Evolutionary conservation across 2,329 filamentous ascomycete genomes (phyloP).

Genomic region (Zymoseptoria ardabiliae): DNA sequence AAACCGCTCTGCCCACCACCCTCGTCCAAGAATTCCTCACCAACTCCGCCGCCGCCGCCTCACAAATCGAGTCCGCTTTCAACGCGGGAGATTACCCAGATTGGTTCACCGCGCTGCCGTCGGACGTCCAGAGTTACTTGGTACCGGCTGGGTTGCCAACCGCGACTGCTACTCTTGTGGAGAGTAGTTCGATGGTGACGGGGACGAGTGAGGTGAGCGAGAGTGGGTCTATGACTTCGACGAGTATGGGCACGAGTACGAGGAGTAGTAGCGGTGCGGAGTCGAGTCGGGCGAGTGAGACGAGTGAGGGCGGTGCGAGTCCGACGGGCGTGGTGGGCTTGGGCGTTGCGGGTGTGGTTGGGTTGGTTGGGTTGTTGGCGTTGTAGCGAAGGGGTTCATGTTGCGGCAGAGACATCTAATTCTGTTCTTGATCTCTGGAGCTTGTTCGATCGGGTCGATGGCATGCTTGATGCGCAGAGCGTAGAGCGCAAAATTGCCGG

Average conservation of each 20-base stretch:
- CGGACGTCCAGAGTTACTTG: slow-evolving; percentile 39
- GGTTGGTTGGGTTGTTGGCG: slow-evolving; percentile 7
- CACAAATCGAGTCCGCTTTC: slow-evolving; percentile 38
- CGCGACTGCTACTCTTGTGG: slow-evolving; percentile 14
- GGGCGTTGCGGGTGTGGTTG: slow-evolving; percentile 3
- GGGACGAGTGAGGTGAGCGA: background rate
- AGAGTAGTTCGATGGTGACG: background rate
- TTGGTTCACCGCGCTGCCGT: slow-evolving; percentile 41
- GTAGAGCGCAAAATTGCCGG: too few relatives aligned
- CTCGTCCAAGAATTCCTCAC: slow-evolving; percentile 35
- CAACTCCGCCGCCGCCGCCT: slow-evolving; percentile 35
- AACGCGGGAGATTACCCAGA: slow-evolving; percentile 35
- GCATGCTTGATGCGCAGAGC: too few relatives aligned
- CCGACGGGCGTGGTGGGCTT: background rate
- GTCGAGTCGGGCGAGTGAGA: background rate
- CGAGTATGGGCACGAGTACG: background rate
- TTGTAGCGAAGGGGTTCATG: too few relatives aligned
- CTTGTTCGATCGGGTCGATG: too few relatives aligned
- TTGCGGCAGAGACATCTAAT: too few relatives aligned
- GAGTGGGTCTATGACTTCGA: background rate
- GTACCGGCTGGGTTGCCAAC: slow-evolving; percentile 21
- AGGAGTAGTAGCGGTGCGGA: background rate
- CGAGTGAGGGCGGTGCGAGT: background rate
- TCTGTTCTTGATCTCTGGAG: too few relatives aligned
- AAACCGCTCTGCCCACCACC: slow-evolving; percentile 39